These are phyloP conservation scores for Aspergillus sp. DNA, from an alignment of 2,329 filamentous ascomycete species.

Conservation along the genomic window DNA sequence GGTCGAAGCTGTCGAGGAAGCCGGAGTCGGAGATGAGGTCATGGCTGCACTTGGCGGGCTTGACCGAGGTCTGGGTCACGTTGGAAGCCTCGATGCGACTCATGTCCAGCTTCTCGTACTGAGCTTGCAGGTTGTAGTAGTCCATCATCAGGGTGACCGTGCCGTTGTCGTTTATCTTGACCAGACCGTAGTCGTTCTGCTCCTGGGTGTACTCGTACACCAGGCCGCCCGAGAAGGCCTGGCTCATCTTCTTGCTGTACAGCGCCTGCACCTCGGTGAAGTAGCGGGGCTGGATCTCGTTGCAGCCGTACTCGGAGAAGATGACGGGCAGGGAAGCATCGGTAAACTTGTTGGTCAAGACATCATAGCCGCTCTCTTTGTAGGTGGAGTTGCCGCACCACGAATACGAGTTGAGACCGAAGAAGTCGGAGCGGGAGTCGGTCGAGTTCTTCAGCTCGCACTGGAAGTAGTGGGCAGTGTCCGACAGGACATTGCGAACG, in stretches of 20 bases:
- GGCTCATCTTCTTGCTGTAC: conserved; percentile 52
- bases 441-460: conserved; percentile 44
- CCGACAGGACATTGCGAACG: conserved; percentile 49
- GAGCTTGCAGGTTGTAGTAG: conserved; percentile 63
- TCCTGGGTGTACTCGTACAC: conserved; percentile 44
- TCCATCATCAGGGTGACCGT: conserved; percentile 53
- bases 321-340: conserved; percentile 53
- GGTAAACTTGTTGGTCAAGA: conserved; percentile 49
- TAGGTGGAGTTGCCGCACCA: conserved; percentile 55
- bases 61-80: conserved; percentile 44
- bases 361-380: conserved; percentile 46
- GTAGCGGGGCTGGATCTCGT: conserved; percentile 45
- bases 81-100: conserved; percentile 55
- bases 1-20: conserved; percentile 71
- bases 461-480: conserved; percentile 53
- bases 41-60: conserved; percentile 54
- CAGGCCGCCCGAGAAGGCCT: conserved; percentile 49
- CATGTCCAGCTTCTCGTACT: conserved; percentile 69
- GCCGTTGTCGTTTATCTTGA: conserved; percentile 50
- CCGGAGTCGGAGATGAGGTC: conserved; percentile 55
- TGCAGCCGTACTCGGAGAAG: conserved; percentile 61
- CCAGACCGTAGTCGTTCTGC: conserved; percentile 45
- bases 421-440: conserved; percentile 51
- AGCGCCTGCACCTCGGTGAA: conserved; percentile 54
- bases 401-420: conserved; percentile 60